Evolutionary conservation across 1,139 yeast genomes (phyloP).

Genomic region (Magnusiomyces magnusii): DNA sequence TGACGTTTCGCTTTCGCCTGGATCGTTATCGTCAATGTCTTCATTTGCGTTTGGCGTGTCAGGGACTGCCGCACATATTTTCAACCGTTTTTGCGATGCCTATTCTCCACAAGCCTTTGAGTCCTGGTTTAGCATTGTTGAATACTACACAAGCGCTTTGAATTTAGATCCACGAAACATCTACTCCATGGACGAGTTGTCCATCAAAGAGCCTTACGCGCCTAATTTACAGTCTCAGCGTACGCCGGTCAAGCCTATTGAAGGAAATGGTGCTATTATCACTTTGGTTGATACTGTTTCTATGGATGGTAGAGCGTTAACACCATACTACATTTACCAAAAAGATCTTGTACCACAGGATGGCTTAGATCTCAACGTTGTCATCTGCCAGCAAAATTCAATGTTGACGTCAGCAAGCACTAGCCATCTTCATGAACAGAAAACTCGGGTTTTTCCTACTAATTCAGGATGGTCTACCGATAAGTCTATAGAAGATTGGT

Average conservation of each 20-base stretch:
- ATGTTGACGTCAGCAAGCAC: not conserved
- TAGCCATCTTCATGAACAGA: not conserved
- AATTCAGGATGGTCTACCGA: constrained; percentile 7
- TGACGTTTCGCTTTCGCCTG: not conserved
- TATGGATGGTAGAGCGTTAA: constrained; percentile 3
- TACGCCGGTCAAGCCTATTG: not conserved
- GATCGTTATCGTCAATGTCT: not conserved
- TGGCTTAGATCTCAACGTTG: not conserved
- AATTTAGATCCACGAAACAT: constrained; percentile 4
- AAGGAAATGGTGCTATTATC: constrained; percentile 5
- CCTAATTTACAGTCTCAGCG: not conserved
- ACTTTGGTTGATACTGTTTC: constrained; percentile 2
- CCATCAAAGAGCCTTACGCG: not conserved
- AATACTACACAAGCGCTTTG: not conserved
- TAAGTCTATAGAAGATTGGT: not conserved
- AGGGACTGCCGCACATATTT: not conserved
- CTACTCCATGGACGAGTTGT: constrained; percentile 5
- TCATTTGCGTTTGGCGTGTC: not conserved
- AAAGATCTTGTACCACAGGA: not conserved
- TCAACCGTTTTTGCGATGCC: not conserved
- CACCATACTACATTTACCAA: constrained; percentile 1
- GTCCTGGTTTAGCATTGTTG: constrained; percentile 2
- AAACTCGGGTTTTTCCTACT: not conserved
- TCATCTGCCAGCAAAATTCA: not conserved
- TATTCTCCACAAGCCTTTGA: constrained; percentile 6